These are phyloP conservation scores for Botrytis medusae DNA, from an alignment of 2,329 filamentous ascomycete species.

Conservation along the genomic window DNA sequence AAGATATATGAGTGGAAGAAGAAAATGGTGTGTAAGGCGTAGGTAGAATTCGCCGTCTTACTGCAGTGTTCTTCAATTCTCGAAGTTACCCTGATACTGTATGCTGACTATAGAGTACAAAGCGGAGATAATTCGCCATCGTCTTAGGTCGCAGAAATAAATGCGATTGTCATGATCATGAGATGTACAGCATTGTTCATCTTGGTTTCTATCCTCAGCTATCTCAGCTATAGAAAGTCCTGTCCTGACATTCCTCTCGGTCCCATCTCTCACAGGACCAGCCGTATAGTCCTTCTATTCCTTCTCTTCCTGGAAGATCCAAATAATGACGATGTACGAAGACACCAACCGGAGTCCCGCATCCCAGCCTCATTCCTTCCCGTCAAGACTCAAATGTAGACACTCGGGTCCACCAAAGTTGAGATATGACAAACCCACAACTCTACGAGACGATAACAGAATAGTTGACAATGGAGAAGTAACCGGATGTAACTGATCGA, in stretches of 20 bases:
- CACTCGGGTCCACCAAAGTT: constrained; percentile 14
- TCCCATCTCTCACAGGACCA: not conserved
- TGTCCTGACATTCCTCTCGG: not conserved
- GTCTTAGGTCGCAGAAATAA: not conserved
- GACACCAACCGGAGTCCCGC: not conserved
- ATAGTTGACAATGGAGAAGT: not conserved
- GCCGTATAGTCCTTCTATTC: constrained; percentile 7
- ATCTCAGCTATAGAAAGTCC: not conserved
- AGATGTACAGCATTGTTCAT: constrained; percentile 9
- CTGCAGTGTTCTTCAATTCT: constrained; percentile 4
- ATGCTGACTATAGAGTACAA: not conserved
- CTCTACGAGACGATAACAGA: constrained; percentile 6
- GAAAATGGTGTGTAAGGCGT: not conserved
- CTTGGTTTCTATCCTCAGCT: constrained; percentile 4
- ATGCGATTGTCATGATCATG: constrained; percentile 6
- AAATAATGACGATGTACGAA: not conserved
- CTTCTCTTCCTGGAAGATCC: not conserved
- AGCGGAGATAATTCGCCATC: constrained; percentile 9
- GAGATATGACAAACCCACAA: constrained; percentile 9
- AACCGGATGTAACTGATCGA: constrained; percentile 12
- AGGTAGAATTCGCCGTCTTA: constrained; percentile 3
- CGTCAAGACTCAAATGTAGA: constrained; percentile 3
- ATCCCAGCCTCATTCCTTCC: constrained; percentile 13
- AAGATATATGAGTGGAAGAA: not conserved
- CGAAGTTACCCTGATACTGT: not conserved